These are phyloP conservation scores for Tulasnella sp. DNA, from an alignment of 768 basidiomycete genomes.

Conservation along the genomic window DNA sequence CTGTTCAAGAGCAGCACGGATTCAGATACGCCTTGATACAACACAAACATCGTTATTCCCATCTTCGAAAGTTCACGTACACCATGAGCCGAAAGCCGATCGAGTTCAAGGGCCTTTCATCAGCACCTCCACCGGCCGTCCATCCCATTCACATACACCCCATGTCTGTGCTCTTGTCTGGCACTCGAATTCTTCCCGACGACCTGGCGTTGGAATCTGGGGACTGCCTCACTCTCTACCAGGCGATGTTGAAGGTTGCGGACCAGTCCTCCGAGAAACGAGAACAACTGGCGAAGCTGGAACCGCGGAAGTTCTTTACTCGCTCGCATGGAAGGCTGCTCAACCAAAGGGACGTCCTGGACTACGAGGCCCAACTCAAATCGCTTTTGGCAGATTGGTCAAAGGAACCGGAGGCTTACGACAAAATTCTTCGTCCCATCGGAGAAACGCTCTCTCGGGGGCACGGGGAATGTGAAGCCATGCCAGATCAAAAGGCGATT, in stretches of 20 bases:
- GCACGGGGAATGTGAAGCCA: background rate
- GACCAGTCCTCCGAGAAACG: background rate
- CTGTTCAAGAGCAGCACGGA: constrained; percentile 57
- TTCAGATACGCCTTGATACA: constrained; percentile 58
- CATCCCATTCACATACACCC: constrained; percentile 58
- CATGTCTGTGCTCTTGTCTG: constrained; percentile 55
- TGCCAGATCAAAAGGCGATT: constrained; percentile 26
- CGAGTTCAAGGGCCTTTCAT: constrained; percentile 36
- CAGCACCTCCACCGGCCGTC: constrained; percentile 39
- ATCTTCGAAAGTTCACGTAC: constrained; percentile 66
- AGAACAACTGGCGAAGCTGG: constrained; percentile 39
- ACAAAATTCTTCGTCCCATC: constrained; percentile 27
- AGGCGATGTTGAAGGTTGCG: constrained; percentile 40
- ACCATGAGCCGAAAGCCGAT: constrained; percentile 34
- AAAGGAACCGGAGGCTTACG: constrained; percentile 32
- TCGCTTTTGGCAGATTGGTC: constrained; percentile 43
- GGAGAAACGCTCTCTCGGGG: constrained; percentile 29
- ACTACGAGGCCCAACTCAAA: constrained; percentile 57
- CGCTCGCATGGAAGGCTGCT: constrained; percentile 22
- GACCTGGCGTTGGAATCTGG: constrained; percentile 62
- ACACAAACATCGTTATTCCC: constrained; percentile 68
- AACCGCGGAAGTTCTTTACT: constrained; percentile 49
- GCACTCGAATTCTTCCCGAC: constrained; percentile 49
- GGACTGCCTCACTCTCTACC: constrained; percentile 55
- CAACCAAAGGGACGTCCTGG: constrained; percentile 55